phyloP scores from a whole-genome alignment of 768 basidiomycete species.

The Suillus subaureus region DNA sequence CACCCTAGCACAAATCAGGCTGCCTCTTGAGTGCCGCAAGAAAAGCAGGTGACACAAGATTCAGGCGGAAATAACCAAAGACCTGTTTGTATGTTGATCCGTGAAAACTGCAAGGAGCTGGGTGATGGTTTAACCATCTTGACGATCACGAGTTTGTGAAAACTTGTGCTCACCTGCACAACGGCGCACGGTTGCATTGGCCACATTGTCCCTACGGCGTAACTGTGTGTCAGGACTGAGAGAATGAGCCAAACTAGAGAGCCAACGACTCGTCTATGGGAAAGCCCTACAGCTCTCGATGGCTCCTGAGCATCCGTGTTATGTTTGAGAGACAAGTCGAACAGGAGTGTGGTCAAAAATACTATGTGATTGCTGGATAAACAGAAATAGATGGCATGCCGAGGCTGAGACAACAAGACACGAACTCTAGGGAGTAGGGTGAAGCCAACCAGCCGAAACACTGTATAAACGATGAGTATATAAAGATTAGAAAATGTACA shows the following conservation, averaged over 20 bases:
- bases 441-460: constrained; percentile 3
- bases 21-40: background rate
- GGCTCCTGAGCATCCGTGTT: background rate
- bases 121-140: background rate
- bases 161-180: background rate
- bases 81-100: background rate
- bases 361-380: constrained; percentile 1
- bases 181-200: background rate
- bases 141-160: background rate
- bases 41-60: background rate
- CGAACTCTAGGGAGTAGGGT: constrained; percentile 2
- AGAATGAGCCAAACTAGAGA: background rate
- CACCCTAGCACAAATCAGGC: background rate
- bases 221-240: background rate
- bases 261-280: background rate
- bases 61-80: background rate
- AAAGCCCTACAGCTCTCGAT: background rate
- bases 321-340: background rate
- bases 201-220: background rate
- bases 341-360: background rate
- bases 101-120: background rate
- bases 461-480: constrained; percentile 38
- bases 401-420: background rate
- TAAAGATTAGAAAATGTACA: constrained; percentile 33
- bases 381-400: constrained; percentile 1